phyloP scores from a whole-genome alignment of 305 asterid species.

The Solanum hybrid region DNA sequence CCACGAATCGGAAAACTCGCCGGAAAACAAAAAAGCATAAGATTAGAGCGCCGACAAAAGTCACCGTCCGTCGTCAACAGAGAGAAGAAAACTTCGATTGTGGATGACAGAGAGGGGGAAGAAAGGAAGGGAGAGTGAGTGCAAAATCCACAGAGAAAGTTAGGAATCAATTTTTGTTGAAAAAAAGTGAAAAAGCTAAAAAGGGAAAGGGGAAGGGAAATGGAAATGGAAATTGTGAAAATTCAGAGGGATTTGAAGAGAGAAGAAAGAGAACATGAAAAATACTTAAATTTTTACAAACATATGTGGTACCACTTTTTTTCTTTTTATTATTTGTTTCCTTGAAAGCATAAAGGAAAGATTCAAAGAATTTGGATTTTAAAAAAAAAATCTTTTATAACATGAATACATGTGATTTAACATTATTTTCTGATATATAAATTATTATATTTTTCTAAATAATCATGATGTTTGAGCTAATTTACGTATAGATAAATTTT shows the following conservation, averaged over 20 bases:
- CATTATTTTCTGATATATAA: neutral
- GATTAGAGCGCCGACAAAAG: constrained; percentile 8
- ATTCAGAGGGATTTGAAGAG: neutral
- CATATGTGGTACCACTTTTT: neutral
- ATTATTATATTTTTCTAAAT: neutral
- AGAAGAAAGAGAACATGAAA: neutral
- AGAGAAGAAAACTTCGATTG: neutral
- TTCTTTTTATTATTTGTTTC: neutral
- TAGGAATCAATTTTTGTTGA: constrained; percentile 2
- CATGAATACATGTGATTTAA: neutral
- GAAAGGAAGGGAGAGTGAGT: neutral
- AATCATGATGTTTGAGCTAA: neutral
- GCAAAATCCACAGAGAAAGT: constrained; percentile 6
- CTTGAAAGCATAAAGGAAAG: neutral
- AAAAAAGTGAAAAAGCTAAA: neutral
- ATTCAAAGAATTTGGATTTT: neutral
- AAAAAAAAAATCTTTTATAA: neutral
- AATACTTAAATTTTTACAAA: neutral
- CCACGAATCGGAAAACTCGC: neutral
- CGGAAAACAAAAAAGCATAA: neutral
- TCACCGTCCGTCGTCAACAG: constrained; percentile 11
- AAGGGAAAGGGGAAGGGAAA: neutral
- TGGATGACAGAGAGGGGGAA: neutral
- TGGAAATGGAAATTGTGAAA: neutral
- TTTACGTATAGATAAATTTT: neutral